Percentiles rank a stretch among this genome's conserved stretches.
phyloP scores from a whole-genome alignment of 208 protist genomes.

The Wallacemonas rigidus region DNA sequence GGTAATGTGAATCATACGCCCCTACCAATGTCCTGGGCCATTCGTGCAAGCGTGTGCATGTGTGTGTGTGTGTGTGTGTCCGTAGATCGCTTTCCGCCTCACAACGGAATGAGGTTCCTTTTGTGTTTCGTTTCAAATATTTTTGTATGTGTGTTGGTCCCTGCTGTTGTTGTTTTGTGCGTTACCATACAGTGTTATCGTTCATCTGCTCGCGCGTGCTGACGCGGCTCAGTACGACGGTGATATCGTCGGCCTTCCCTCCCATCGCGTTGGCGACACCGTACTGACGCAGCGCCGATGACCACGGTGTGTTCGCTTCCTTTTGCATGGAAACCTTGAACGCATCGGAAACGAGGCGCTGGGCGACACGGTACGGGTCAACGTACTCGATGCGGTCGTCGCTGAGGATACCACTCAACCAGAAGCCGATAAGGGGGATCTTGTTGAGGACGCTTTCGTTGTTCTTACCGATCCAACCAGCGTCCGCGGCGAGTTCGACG shows the following conservation, averaged over 20 bases:
- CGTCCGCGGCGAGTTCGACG: slow-evolving; percentile 72
- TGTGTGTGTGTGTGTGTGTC: slow-evolving; percentile 13
- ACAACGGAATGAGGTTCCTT: not conserved
- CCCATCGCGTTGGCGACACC: slow-evolving; percentile 71
- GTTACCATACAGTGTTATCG: slow-evolving; percentile 61
- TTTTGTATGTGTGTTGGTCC: not conserved
- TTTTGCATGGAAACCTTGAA: slow-evolving; percentile 73
- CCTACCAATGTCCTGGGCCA: not conserved
- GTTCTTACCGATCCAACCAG: slow-evolving; percentile 79
- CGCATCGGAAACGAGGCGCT: slow-evolving; percentile 83
- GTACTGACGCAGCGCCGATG: slow-evolving; percentile 81
- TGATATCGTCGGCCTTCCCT: slow-evolving; percentile 92
- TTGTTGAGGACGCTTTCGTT: slow-evolving; percentile 61
- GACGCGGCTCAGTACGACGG: slow-evolving; percentile 85
- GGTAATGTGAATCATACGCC: not conserved
- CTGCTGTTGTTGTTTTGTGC: not conserved
- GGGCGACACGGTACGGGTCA: slow-evolving; percentile 87
- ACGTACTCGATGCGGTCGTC: slow-evolving; percentile 77
- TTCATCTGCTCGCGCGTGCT: slow-evolving; percentile 79
- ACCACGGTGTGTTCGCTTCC: slow-evolving; percentile 81
- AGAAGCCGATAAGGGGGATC: slow-evolving; percentile 78
- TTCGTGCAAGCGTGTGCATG: not conserved
- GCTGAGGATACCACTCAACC: slow-evolving; percentile 70
- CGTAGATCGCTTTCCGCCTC: not conserved
- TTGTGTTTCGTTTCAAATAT: slow-evolving; percentile 3